Evolutionary conservation across 768 basidiomycete genomes (phyloP).

Genomic region (Favolaschia claudopus): DNA sequence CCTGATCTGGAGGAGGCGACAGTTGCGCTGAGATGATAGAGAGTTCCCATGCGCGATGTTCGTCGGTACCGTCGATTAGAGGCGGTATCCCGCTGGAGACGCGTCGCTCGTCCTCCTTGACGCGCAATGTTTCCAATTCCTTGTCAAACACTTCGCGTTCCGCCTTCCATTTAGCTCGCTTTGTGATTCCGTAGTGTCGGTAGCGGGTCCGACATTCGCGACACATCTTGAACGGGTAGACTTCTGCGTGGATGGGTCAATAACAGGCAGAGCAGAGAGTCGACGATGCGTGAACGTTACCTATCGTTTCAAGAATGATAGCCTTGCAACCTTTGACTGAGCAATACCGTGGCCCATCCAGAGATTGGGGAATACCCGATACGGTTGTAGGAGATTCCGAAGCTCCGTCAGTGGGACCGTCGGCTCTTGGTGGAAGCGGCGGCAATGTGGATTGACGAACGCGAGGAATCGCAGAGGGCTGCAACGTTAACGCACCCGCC

Average conservation of each 20-base stretch:
- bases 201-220: constrained; percentile 56
- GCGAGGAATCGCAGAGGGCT: background rate
- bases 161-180: constrained; percentile 60
- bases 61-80: constrained; percentile 43
- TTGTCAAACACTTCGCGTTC: constrained; percentile 52
- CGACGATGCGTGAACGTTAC: constrained; percentile 37
- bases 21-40: constrained; percentile 43
- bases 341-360: constrained; percentile 44
- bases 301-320: constrained; percentile 41
- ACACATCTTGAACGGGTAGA: constrained; percentile 53
- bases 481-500: constrained; percentile 55
- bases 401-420: background rate
- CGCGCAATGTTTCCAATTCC: constrained; percentile 45
- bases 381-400: background rate
- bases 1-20: constrained; percentile 22
- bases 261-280: constrained; percentile 18
- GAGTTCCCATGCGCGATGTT: constrained; percentile 44
- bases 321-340: constrained; percentile 65
- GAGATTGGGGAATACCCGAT: background rate
- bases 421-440: background rate
- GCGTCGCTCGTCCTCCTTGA: constrained; percentile 48
- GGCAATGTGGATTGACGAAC: background rate
- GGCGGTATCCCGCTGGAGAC: constrained; percentile 45
- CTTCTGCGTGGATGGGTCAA: constrained; percentile 28
- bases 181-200: constrained; percentile 60